phyloP scores from a whole-genome alignment of 2,329 filamentous ascomycete species.

The Pseudogymnoascus sp. region DNA sequence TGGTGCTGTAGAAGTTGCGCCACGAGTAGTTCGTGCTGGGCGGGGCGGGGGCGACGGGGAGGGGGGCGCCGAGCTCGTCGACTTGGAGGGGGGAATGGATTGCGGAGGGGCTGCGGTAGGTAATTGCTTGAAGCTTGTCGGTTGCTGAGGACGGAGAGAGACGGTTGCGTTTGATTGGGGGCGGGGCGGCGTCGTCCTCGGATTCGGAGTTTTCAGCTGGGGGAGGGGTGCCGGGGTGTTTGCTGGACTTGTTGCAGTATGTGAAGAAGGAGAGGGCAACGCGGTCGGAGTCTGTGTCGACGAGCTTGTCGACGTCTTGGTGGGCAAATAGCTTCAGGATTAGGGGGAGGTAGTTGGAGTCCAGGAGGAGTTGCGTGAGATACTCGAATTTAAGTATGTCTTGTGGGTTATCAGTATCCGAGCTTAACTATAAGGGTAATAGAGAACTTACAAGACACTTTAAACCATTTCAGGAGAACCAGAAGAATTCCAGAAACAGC shows the following conservation, averaged over 20 bases:
- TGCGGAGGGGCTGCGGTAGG: slow-evolving; percentile 16
- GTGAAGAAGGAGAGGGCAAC: slow-evolving; percentile 84
- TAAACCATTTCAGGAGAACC: slow-evolving; percentile 91
- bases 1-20: slow-evolving; percentile 89
- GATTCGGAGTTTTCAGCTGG: slow-evolving; percentile 16
- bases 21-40: slow-evolving; percentile 87
- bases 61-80: slow-evolving; percentile 80
- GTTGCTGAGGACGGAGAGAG: slow-evolving; percentile 14
- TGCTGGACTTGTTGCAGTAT: slow-evolving; percentile 70
- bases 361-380: slow-evolving; percentile 81
- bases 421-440: not conserved
- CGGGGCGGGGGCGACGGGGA: slow-evolving; percentile 57
- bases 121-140: slow-evolving; percentile 26
- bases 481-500: slow-evolving; percentile 84
- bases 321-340: slow-evolving; percentile 90
- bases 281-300: slow-evolving; percentile 77
- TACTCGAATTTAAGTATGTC: slow-evolving; percentile 96
- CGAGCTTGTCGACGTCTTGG: slow-evolving; percentile 84
- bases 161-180: slow-evolving; percentile 62
- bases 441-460: slow-evolving; percentile 68
- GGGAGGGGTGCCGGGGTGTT: slow-evolving; percentile 26
- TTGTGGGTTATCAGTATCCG: slow-evolving; percentile 28
- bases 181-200: slow-evolving; percentile 72
- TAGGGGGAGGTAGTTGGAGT: slow-evolving; percentile 89
- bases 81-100: slow-evolving; percentile 27